Conservation (phyloP, 768 basidiomycete species). For the Tylopilus balloui region DNA sequence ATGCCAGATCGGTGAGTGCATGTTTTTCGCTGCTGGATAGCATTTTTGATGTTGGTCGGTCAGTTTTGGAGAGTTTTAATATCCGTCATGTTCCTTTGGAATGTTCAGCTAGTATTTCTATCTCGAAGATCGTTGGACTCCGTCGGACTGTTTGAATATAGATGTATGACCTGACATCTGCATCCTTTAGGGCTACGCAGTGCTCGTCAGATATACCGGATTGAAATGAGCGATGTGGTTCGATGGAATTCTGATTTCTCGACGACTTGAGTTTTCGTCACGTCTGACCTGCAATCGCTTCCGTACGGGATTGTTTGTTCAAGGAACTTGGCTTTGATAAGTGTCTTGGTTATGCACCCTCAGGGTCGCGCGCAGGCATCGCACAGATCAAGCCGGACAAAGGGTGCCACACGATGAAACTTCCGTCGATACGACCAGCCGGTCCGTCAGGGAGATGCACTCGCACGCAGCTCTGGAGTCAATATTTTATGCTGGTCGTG, state of each 20-base stretch:
- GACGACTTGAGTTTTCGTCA: background rate
- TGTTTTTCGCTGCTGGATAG: background rate
- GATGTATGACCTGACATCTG: background rate
- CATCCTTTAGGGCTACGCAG: background rate
- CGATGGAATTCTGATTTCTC: background rate
- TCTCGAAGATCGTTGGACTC: background rate
- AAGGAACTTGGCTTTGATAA: too few species aligned
- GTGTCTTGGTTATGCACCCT: too few species aligned
- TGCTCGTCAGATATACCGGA: background rate
- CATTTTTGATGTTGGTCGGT: background rate
- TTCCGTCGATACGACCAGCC: too few species aligned
- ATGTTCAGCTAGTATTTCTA: slow-evolving; percentile 2
- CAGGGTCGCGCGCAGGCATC: too few species aligned
- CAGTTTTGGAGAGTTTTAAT: slow-evolving; percentile 27
- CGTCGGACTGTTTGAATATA: background rate
- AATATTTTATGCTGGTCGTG: too few species aligned
- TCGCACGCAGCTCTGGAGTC: too few species aligned
- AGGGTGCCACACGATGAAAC: too few species aligned
- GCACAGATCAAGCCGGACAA: too few species aligned
- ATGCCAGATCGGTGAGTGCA: slow-evolving; percentile 77
- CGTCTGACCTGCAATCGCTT: background rate
- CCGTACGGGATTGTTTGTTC: too few species aligned
- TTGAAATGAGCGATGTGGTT: background rate
- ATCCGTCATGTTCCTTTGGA: background rate
- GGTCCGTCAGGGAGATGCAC: too few species aligned